phyloP scores from a whole-genome alignment of 805 yeast genomes.

The Candida montana region DNA sequence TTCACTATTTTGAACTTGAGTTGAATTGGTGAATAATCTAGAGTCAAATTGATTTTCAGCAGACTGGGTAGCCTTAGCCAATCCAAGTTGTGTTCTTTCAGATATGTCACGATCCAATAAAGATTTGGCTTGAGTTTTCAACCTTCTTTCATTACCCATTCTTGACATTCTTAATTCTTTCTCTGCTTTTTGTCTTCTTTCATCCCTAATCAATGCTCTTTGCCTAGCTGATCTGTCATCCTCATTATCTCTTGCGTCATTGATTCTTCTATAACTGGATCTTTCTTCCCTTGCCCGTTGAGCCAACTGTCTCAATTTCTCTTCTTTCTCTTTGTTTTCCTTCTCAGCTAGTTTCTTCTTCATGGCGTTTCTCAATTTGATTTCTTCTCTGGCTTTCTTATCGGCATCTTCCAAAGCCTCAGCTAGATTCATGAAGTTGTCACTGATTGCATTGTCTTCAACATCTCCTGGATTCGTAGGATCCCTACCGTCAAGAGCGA shows the following conservation, averaged over 20 bases:
- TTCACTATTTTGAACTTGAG: slow-evolving; percentile 33
- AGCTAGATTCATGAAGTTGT: slow-evolving; percentile 57
- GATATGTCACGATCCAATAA: slow-evolving; percentile 49
- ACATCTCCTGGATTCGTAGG: slow-evolving; percentile 28
- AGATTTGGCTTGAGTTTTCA: slow-evolving; percentile 37
- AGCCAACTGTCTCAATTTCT: slow-evolving; percentile 45
- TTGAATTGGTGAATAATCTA: slow-evolving; percentile 45
- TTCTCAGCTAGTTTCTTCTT: slow-evolving; percentile 45
- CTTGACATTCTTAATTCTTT: slow-evolving; percentile 38
- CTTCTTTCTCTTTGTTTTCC: slow-evolving; percentile 45
- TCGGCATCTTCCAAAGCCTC: slow-evolving; percentile 72
- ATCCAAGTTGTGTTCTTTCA: slow-evolving; percentile 49
- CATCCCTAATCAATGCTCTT: slow-evolving; percentile 37
- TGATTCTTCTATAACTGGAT: slow-evolving; percentile 1
- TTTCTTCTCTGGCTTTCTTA: slow-evolving; percentile 49
- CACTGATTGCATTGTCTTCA: slow-evolving; percentile 35
- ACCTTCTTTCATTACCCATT: slow-evolving; percentile 40
- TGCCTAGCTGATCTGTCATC: slow-evolving; percentile 22
- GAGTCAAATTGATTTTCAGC: slow-evolving; percentile 51
- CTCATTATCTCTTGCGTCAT: slow-evolving; percentile 6
- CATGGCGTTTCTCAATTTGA: slow-evolving; percentile 44
- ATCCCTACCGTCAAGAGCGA: slow-evolving; percentile 43
- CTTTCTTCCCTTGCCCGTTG: slow-evolving; percentile 39
- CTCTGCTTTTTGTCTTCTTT: slow-evolving; percentile 43
- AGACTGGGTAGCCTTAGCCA: slow-evolving; percentile 33